Conservation (phyloP, 2,329 filamentous ascomycete genomes). For the Paraconiothyrium brasiliense region DNA sequence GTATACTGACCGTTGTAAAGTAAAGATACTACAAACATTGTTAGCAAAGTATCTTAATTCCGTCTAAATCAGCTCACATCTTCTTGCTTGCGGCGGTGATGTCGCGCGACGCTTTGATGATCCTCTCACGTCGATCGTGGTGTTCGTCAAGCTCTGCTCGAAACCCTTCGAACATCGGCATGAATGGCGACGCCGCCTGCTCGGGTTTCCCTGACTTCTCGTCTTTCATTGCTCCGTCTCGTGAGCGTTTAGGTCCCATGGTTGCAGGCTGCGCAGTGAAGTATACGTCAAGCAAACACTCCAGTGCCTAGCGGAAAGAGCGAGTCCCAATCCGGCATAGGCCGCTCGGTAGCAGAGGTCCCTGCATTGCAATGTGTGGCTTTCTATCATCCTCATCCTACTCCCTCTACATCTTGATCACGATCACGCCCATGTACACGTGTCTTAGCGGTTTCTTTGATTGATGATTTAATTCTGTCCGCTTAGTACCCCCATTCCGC, state of each 20-base stretch:
- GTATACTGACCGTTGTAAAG: slow-evolving; percentile 75
- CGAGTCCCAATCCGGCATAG: slow-evolving; percentile 32
- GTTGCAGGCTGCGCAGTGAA: slow-evolving; percentile 20
- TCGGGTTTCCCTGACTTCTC: slow-evolving; percentile 34
- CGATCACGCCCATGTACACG: not conserved
- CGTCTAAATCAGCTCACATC: slow-evolving; percentile 71
- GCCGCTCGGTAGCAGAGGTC: not conserved
- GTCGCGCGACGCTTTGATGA: slow-evolving; percentile 91
- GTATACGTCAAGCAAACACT: slow-evolving; percentile 35
- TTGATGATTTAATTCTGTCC: not conserved
- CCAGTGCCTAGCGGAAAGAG: slow-evolving; percentile 26
- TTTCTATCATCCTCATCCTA: not conserved
- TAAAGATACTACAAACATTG: slow-evolving; percentile 71
- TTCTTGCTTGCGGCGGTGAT: slow-evolving; percentile 97
- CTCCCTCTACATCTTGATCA: not conserved
- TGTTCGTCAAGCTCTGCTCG: slow-evolving; percentile 91
- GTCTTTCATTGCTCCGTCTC: slow-evolving; percentile 48
- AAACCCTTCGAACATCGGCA: slow-evolving; percentile 84
- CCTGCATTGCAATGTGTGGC: not conserved
- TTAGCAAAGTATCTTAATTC: slow-evolving; percentile 22
- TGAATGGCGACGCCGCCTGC: slow-evolving; percentile 54
- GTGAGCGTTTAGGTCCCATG: slow-evolving; percentile 47
- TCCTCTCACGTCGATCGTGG: slow-evolving; percentile 87
- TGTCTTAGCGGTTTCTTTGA: not conserved
- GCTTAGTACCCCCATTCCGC: not conserved